Evolutionary conservation across 1,284 basidiomycete species (phyloP).

Genomic region (Sanghuangporus baumii): DNA sequence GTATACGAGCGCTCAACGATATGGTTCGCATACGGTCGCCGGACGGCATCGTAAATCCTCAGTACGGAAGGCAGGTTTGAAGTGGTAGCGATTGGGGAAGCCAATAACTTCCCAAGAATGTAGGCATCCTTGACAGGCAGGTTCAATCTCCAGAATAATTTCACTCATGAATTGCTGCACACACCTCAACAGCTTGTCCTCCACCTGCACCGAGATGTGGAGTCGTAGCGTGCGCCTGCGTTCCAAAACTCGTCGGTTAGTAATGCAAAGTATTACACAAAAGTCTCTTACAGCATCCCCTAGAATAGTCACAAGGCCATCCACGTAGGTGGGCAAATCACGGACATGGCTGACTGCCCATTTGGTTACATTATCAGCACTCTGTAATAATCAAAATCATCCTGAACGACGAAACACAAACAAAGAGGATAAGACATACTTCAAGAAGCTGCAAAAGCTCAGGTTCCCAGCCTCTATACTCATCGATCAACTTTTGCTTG

Average conservation of each 20-base stretch:
- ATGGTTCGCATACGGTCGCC: slow-evolving; percentile 20
- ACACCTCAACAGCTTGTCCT: slow-evolving; percentile 36
- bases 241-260: not conserved
- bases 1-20: slow-evolving; percentile 10
- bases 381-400: slow-evolving; percentile 15
- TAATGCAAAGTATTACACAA: not conserved
- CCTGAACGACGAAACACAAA: not conserved
- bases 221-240: slow-evolving; percentile 35
- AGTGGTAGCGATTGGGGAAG: slow-evolving; percentile 20
- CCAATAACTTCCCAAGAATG: slow-evolving; percentile 30
- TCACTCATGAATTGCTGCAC: not conserved
- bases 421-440: slow-evolving; percentile 12
- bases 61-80: slow-evolving; percentile 21
- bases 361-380: slow-evolving; percentile 21
- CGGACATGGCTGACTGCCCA: slow-evolving; percentile 25
- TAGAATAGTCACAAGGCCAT: slow-evolving; percentile 22
- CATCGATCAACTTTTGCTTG: slow-evolving; percentile 20
- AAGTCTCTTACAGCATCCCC: slow-evolving; percentile 23
- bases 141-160: not conserved
- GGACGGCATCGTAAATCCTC: slow-evolving; percentile 23
- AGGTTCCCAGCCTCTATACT: slow-evolving; percentile 25
- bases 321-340: slow-evolving; percentile 21
- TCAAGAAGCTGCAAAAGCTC: slow-evolving; percentile 23
- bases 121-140: slow-evolving; percentile 29
- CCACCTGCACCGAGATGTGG: slow-evolving; percentile 37